Evolutionary conservation across 2,329 filamentous ascomycete species (phyloP), one percentile per base, ranked within the genome.

Genomic region (Epichloe elymi): DNA sequence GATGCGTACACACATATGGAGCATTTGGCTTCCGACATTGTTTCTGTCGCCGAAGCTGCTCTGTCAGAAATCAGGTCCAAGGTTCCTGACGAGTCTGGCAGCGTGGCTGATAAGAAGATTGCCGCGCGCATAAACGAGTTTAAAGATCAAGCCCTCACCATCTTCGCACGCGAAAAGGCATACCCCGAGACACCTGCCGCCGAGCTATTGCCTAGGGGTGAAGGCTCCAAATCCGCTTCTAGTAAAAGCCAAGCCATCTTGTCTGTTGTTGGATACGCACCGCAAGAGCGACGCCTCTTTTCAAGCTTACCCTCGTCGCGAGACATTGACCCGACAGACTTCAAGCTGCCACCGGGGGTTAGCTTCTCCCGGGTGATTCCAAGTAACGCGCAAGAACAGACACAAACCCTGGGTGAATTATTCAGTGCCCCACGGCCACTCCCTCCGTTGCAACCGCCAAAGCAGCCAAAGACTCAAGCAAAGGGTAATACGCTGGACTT

Each of bases 271-370:
- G 88, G 87, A 50, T 85, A 82, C 57, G 85, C 85, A 40, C 81
- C 83, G 2, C 81, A 82, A 44, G 77, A 86, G 37, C 84, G 82
- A 58, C 86, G 91, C 54, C 72, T 96, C 4, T 96, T 93, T 64
- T 95, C 91, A 4, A 95, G 90, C 65, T 72, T 95, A 47, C 86
- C 68, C 8, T 45, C 61, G 14, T 60, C 65, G 2, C 53, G 61
- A 11, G 60, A 64, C 46, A 53, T 60, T 38, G 60, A 66, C 38
- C 51, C 67, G 51, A 58, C 61, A 44, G 57, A 63, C 60, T 73
- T 76, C 38, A 76, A 72, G 19, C 70, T 96, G 26, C 90, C 90
- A 0, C 83, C 80, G 52, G 88, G 88, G 38, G 78, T 95, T 41
- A 79, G 80, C 19, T 59, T 69, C 39, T 65, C 66, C 20, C 61